Conservation (phyloP, 2,329 filamentous ascomycete genomes). For the Cercospora sp. region DNA sequence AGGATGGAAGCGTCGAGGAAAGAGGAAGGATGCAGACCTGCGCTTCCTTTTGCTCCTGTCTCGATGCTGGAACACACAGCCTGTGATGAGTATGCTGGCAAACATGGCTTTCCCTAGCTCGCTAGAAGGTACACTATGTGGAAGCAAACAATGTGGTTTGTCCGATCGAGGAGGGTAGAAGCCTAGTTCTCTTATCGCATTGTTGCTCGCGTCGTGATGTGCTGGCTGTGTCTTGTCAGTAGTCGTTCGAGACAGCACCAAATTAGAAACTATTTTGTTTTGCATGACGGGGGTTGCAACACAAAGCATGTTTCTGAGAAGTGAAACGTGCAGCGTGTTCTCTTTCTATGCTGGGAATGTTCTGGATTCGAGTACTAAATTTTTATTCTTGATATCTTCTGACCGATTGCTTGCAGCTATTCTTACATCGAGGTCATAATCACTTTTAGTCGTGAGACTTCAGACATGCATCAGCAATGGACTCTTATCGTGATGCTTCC, state of each 20-base stretch:
- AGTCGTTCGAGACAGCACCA: background rate
- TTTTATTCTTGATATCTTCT: too few species aligned
- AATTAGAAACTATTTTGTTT: background rate
- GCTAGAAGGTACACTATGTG: background rate
- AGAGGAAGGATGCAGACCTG: background rate
- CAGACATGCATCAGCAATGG: too few species aligned
- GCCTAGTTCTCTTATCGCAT: background rate
- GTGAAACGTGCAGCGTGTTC: background rate
- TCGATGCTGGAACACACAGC: background rate
- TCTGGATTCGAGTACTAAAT: too few species aligned
- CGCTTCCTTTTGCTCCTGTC: constrained; percentile 1
- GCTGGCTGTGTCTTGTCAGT: background rate
- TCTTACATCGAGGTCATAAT: too few species aligned
- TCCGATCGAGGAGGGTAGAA: background rate
- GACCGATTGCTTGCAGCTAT: too few species aligned
- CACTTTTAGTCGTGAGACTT: too few species aligned
- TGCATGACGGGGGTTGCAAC: background rate
- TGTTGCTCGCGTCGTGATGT: background rate
- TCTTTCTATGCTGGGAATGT: background rate
- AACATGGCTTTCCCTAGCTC: background rate
- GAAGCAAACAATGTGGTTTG: background rate
- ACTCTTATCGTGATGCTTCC: too few species aligned
- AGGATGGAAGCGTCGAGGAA: background rate
- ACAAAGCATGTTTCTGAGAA: background rate
- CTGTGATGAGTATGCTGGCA: background rate